Conservation (phyloP, 164 flowering plant species). For the Warburgia ugandensis region DNA sequence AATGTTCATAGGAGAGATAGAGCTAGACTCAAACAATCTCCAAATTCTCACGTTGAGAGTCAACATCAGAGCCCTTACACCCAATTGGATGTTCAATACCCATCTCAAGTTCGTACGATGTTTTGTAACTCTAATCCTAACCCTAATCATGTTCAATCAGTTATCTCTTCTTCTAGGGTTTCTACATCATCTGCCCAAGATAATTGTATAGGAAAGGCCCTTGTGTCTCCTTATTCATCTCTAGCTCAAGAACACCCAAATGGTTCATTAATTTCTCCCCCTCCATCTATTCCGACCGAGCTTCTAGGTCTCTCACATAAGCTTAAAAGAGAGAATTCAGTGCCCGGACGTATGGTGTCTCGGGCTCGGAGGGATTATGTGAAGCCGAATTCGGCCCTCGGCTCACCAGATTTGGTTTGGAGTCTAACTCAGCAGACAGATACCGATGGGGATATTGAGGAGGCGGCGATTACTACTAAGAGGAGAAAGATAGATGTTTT, state of each 20-base stretch:
- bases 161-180: slow-evolving; percentile 36
- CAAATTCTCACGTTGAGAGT: slow-evolving; percentile 18
- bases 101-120: slow-evolving; percentile 30
- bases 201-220: slow-evolving; percentile 11
- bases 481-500: slow-evolving; percentile 28
- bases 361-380: slow-evolving; percentile 12
- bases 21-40: slow-evolving; percentile 67
- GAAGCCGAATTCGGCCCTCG: slow-evolving; percentile 25
- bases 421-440: slow-evolving; percentile 3
- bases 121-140: slow-evolving; percentile 38
- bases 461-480: slow-evolving; percentile 28
- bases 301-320: slow-evolving; percentile 16
- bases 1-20: slow-evolving; percentile 86
- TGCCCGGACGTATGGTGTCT: slow-evolving; percentile 11
- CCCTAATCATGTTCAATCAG: slow-evolving; percentile 15
- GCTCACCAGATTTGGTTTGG: slow-evolving; percentile 26
- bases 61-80: slow-evolving; percentile 17
- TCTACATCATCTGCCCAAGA: slow-evolving; percentile 21
- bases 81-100: slow-evolving; percentile 20
- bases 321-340: slow-evolving; percentile 21
- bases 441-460: slow-evolving; percentile 17
- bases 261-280: slow-evolving; percentile 14
- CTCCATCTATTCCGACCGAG: slow-evolving; percentile 16
- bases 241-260: slow-evolving; percentile 13
- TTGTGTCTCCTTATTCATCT: slow-evolving; percentile 23